Evolutionary conservation across 306 rosid species (phyloP), one percentile per base, ranked within the genome.

Genomic region (Adenanthera pavonina): DNA sequence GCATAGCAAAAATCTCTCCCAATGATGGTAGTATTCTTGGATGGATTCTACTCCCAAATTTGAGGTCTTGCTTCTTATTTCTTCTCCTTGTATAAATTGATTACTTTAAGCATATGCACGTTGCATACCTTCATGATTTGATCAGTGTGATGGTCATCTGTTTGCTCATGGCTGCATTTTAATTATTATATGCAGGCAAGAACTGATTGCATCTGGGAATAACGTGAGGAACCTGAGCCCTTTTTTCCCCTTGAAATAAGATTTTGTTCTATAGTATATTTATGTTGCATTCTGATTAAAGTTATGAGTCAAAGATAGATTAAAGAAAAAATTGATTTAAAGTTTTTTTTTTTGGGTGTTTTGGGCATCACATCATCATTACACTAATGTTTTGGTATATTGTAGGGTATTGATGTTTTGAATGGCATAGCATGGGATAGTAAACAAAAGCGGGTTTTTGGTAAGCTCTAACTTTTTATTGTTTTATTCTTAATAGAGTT

Each of bases 361-460:
- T 62, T 12, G 6, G 41, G 40, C 8, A 81, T 56, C 79, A 60
- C 53, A 52, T 60, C 44, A 16, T 44, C 65, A 67, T 51, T 61
- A 7, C 57, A 51, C 36, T 77, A 1, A 38, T 48, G 41, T 72
- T 76, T 20, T 60, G 35, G 19, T 12, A 81, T 74, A 56, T 76
- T 81, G 62, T 40, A 91, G 99, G 88, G 6, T 38, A 78, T 85
- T 75, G 94, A 93, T 81, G 92, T 92, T 78, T 86, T 93, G 80
- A 95, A 95, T 76, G 99, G 99, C 85, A 95, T 95, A 85, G 99
- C 99, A 62, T 95, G 97, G 97, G 99, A 95, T 78, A 66, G 81
- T 17, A 46, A 72, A 64, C 82, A 73, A 69, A 68, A 89, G 38
- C 90, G 97, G 33, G 75, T 93, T 68, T 92, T 91, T 43, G 97